These are phyloP conservation scores for Coemansia sp. DNA, from an alignment of 192 early-diverging fungal species.

Conservation along the genomic window DNA sequence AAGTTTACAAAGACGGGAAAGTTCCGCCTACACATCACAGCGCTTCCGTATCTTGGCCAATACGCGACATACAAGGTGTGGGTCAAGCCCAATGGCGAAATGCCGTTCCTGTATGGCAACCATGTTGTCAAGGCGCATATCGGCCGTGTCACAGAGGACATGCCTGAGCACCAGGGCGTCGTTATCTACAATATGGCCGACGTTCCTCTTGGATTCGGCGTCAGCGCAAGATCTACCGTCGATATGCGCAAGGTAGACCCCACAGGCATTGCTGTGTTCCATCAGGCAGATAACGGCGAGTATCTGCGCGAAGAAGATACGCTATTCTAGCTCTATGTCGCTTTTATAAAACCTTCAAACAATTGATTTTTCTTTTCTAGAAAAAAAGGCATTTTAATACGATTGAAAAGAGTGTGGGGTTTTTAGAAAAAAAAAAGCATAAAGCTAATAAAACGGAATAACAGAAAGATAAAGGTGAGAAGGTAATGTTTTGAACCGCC, in stretches of 20 bases:
- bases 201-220: constrained; percentile 94
- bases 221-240: constrained; percentile 88
- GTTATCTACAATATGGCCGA: constrained; percentile 93
- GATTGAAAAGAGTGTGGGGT: no score
- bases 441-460: no score
- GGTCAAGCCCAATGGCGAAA: constrained; percentile 99
- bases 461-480: no score
- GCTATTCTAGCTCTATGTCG: constrained; percentile 71
- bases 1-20: constrained; percentile 98
- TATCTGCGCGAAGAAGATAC: constrained; percentile 82
- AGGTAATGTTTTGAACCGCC: background rate
- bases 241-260: constrained; percentile 93
- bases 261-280: constrained; percentile 90
- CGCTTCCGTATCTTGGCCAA: constrained; percentile 87
- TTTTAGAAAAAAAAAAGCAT: background rate
- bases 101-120: constrained; percentile 98
- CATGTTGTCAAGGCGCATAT: constrained; percentile 96
- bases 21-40: constrained; percentile 93
- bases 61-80: constrained; percentile 98
- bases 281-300: constrained; percentile 98
- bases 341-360: no score
- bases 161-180: constrained; percentile 96
- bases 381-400: no score
- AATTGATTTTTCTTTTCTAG: no score
- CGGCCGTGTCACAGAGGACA: constrained; percentile 96